Percentiles rank a stretch among this genome's conserved stretches.
phyloP scores from a whole-genome alignment of 2,329 filamentous ascomycete genomes.

The Blastomyces emzantsi region DNA sequence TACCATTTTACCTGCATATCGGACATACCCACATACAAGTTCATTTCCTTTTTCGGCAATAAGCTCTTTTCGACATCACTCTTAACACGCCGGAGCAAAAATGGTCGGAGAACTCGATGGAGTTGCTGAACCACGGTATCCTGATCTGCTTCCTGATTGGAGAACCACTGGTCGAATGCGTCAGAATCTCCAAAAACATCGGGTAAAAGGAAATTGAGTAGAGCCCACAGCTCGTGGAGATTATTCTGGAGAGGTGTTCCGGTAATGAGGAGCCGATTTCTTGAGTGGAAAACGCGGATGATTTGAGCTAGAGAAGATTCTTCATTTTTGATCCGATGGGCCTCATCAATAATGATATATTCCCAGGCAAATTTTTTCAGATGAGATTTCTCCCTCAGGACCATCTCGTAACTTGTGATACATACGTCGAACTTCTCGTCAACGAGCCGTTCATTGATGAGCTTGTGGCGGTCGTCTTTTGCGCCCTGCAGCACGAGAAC shows the following conservation, averaged over 20 bases:
- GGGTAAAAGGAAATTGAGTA: conserved; percentile 94
- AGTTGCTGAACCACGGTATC: conserved; percentile 94
- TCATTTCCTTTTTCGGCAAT: conserved; percentile 93
- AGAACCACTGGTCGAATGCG: conserved; percentile 98
- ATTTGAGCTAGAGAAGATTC: conserved; percentile 95
- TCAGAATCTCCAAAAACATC: conserved; percentile 96
- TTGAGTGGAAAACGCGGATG: conserved; percentile 89
- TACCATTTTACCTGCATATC: conserved; percentile 99
- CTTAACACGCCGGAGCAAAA: conserved; percentile 92
- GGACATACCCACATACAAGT: conserved; percentile 95
- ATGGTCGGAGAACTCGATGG: conserved; percentile 84
- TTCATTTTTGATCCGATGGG: conserved; percentile 98
- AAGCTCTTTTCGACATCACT: conserved; percentile 97
- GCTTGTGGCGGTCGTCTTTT: conserved; percentile 79
- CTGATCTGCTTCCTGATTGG: conserved; percentile 77
- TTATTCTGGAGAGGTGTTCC: conserved; percentile 98
- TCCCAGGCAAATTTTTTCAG: conserved; percentile 99
- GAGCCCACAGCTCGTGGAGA: conserved; percentile 91
- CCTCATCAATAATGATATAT: conserved; percentile 98
- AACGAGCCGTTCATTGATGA: conserved; percentile 86
- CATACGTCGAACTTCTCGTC: conserved; percentile 97
- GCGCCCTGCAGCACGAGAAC: conserved; percentile 88
- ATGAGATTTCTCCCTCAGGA: conserved; percentile 86
- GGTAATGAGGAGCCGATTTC: conserved; percentile 90
- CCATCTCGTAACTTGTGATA: conserved; percentile 99